phyloP scores from a whole-genome alignment of 2,329 filamentous ascomycete species.

The Beauveria medogensis region DNA sequence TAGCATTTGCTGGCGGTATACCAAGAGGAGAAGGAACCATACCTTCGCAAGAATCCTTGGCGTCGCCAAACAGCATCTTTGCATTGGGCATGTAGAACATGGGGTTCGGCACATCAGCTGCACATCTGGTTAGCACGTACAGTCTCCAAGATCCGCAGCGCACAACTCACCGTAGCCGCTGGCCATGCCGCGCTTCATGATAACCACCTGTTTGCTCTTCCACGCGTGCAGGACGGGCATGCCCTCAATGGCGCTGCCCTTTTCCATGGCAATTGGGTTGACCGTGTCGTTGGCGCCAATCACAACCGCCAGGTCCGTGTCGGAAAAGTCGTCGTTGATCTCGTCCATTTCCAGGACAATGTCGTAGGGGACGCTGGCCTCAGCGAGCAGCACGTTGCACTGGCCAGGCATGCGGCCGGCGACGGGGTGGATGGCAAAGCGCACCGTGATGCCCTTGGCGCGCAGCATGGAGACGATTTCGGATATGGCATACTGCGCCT shows the following conservation, averaged over 20 bases:
- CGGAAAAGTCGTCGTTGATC: slow-evolving; percentile 84
- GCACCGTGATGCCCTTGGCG: slow-evolving; percentile 69
- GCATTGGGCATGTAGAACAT: slow-evolving; percentile 91
- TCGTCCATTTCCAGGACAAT: slow-evolving; percentile 94
- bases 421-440: slow-evolving; percentile 85
- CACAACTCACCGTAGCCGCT: slow-evolving; percentile 66
- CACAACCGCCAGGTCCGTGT: slow-evolving; percentile 79
- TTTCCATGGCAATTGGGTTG: slow-evolving; percentile 80
- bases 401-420: slow-evolving; percentile 90
- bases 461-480: slow-evolving; percentile 70
- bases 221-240: slow-evolving; percentile 91
- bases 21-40: slow-evolving; percentile 20
- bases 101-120: slow-evolving; percentile 82
- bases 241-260: slow-evolving; percentile 75
- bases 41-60: slow-evolving; percentile 76
- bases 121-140: slow-evolving; percentile 13
- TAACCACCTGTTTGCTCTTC: slow-evolving; percentile 88
- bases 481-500: slow-evolving; percentile 84
- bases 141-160: background rate
- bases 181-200: slow-evolving; percentile 88
- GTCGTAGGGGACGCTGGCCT: slow-evolving; percentile 82
- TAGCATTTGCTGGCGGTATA: slow-evolving; percentile 12
- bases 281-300: slow-evolving; percentile 92
- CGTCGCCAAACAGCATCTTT: slow-evolving; percentile 88
- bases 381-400: slow-evolving; percentile 83